These are phyloP conservation scores for Candida tetrigidarum DNA, from an alignment of 1,139 yeast species.

Conservation along the genomic window DNA sequence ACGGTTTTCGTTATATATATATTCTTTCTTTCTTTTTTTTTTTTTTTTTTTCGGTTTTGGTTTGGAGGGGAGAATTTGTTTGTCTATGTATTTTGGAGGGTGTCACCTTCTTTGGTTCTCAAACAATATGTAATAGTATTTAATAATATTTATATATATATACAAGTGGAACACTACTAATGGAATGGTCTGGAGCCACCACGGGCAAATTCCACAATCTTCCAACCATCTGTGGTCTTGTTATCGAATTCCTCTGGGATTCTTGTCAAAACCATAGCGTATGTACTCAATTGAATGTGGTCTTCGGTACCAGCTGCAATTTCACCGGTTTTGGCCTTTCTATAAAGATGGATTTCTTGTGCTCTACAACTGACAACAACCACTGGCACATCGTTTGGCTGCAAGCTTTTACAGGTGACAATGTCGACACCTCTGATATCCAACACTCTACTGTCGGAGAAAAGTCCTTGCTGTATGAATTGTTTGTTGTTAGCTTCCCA, in stretches of 20 bases:
- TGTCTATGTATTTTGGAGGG: no score
- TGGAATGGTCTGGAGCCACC: constrained; percentile 93
- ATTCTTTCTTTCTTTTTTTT: background rate
- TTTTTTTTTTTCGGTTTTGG: no score
- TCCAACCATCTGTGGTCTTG: constrained; percentile 96
- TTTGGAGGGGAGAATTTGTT: no score
- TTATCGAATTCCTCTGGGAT: constrained; percentile 91
- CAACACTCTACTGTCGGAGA: constrained; percentile 88
- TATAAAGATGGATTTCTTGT: constrained; percentile 90
- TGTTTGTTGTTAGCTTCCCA: constrained; percentile 95
- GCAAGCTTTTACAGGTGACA: constrained; percentile 83
- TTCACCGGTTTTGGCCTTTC: constrained; percentile 90
- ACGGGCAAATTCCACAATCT: constrained; percentile 91
- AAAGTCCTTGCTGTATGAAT: constrained; percentile 87
- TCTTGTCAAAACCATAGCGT: constrained; percentile 95
- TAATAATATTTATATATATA: constrained; percentile 13
- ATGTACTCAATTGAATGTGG: constrained; percentile 88
- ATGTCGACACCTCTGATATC: constrained; percentile 97
- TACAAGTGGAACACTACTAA: constrained; percentile 27
- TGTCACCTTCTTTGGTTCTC: no score
- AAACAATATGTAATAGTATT: no score
- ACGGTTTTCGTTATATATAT: background rate
- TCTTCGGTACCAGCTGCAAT: constrained; percentile 97
- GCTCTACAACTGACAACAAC: constrained; percentile 95
- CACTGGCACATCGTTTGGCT: constrained; percentile 93